Evolutionary conservation across 2,329 filamentous ascomycete species (phyloP), one percentile per base, ranked within the genome.

Genomic region (Conoideocrella luteorostrata): DNA sequence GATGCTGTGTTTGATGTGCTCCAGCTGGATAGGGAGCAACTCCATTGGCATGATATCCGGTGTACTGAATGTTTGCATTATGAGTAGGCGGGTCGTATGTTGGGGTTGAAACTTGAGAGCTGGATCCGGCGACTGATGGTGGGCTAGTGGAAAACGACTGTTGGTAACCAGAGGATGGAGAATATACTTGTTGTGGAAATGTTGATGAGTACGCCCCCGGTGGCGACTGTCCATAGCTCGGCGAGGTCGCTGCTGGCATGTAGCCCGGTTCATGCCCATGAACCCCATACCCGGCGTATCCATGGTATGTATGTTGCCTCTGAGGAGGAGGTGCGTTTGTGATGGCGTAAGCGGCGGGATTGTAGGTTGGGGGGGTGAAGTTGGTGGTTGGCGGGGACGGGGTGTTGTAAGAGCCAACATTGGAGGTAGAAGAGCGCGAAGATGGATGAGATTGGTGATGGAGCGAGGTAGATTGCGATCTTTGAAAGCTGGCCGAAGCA

Each of bases 331-430:
- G 55, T 22, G 58, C 59, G 21, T 71, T 64, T 28, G 46, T 34
- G 50, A 59, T 65, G 42, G 75, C 74, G 61, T 81, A 81, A 39
- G 75, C 76, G 33, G 77, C 76, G 21, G 77, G 77, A 53, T 80
- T 80, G 59, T 81, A 80, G 28, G 73, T 63, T 47, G 70, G 68
- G 28, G 74, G 74, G 20, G 72, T 67, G 55, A 75, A 78, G 59
- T 51, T 43, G 5, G 39, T 68, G 28, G 67, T 59, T 51, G 66
- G 54, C 74, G 57, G 54, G 28, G 61, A 54, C 6, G 67, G 15
- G 52, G 53, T 44, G 56, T 51, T 43, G 32, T 48, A 48, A 2
- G 50, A 45, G 38, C 35, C 56, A 57, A 66, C 46, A 58, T 61
- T 56, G 43, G 54, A 64, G 57, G 54, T 65, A 52, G 52, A 64